phyloP scores from a whole-genome alignment of 805 yeast genomes.

The Brettanomyces custersianus region DNA sequence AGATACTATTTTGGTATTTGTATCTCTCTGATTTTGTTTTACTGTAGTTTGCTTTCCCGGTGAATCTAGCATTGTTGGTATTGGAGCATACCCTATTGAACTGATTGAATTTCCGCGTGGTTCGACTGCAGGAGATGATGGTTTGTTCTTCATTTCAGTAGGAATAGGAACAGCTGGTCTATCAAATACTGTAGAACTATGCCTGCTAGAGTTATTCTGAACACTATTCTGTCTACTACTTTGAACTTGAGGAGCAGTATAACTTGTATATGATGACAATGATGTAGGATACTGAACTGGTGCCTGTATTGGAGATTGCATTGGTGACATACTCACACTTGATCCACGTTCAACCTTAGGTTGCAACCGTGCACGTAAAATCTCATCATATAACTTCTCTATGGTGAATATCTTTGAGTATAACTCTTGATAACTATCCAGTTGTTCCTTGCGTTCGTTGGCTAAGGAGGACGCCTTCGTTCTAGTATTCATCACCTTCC shows the following conservation, averaged over 20 bases:
- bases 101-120: background rate
- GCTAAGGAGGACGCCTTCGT: too few species aligned
- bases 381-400: slow-evolving; percentile 64
- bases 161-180: slow-evolving; percentile 1
- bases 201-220: background rate
- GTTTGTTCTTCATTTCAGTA: background rate
- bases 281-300: background rate
- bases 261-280: background rate
- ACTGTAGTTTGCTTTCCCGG: too few species aligned
- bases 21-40: too few species aligned
- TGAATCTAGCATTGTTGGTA: too few species aligned
- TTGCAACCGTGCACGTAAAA: slow-evolving; percentile 25
- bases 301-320: background rate
- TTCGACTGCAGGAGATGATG: slow-evolving; percentile 1
- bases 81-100: slow-evolving; percentile 2
- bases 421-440: slow-evolving; percentile 62
- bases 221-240: background rate
- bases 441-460: slow-evolving; percentile 45
- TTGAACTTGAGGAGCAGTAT: background rate
- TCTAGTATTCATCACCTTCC: too few species aligned
- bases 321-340: background rate
- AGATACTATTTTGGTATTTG: background rate
- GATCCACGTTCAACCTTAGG: too few species aligned
- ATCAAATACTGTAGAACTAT: background rate
- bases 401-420: slow-evolving; percentile 73